Percentiles rank a stretch among this genome's conserved stretches.
These are phyloP conservation scores for Aphanomyces cochlioides DNA, from an alignment of 352 stramenopile species.

Conservation along the genomic window DNA sequence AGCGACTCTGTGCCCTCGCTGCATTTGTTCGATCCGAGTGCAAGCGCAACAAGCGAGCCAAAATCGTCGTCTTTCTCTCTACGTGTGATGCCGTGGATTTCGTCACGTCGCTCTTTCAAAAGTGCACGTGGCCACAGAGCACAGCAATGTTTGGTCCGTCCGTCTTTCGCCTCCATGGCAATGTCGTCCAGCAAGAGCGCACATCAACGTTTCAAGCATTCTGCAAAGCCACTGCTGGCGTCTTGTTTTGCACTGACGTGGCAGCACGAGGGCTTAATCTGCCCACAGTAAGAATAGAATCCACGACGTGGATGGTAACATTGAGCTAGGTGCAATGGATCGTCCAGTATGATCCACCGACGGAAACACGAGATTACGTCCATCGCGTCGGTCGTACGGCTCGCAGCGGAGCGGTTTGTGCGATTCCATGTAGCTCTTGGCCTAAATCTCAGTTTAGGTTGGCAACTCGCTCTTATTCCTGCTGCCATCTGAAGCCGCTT, in stretches of 20 bases:
- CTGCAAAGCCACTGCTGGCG: slow-evolving; percentile 39
- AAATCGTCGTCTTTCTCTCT: slow-evolving; percentile 96
- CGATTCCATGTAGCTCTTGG: background rate
- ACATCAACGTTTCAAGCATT: slow-evolving; percentile 64
- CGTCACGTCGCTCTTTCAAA: slow-evolving; percentile 89
- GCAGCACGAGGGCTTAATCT: slow-evolving; percentile 86
- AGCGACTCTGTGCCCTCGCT: slow-evolving; percentile 88
- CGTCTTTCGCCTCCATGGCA: slow-evolving; percentile 92
- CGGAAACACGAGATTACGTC: slow-evolving; percentile 81
- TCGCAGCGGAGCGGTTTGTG: slow-evolving; percentile 38
- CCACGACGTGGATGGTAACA: background rate
- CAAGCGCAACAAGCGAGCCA: slow-evolving; percentile 46
- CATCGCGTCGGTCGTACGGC: slow-evolving; percentile 86
- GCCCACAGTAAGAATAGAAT: slow-evolving; percentile 35
- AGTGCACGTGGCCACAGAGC: slow-evolving; percentile 58
- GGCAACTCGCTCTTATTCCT: slow-evolving; percentile 96
- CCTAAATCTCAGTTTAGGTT: slow-evolving; percentile 39
- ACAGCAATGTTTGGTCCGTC: slow-evolving; percentile 49
- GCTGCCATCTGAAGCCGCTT: slow-evolving; percentile 93
- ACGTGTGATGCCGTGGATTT: slow-evolving; percentile 98
- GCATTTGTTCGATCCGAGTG: slow-evolving; percentile 88
- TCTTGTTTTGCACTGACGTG: slow-evolving; percentile 90
- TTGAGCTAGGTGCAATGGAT: slow-evolving; percentile 78
- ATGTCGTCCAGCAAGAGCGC: slow-evolving; percentile 84
- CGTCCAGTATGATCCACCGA: slow-evolving; percentile 90